Base-by-base conservation (phyloP, 495 filamentous ascomycete genomes). In the Aspergillus steynii region DNA sequence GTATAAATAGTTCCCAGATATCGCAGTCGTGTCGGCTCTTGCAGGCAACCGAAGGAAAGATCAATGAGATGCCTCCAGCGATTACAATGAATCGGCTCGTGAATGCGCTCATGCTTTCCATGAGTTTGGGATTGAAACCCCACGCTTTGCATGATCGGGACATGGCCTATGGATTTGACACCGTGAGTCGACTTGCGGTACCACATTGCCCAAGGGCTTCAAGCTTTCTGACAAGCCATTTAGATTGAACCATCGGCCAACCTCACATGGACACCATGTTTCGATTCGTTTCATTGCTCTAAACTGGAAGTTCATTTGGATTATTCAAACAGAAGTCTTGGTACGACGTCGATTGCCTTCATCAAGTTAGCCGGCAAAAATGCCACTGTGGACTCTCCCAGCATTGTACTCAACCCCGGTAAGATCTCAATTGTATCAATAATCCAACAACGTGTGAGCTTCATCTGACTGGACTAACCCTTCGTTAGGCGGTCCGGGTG, bases 401-500 rank as follows among this genome's bases (percentile, higher is more conserved):
- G 64, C 50, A 53, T 69, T 50, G 50, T 62, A 20, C 26, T 63
- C 49, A 66, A 54, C 57, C 34, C 63, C 45, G 61, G 62, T 67
- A 61, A 62, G 49, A 50, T 46, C 25, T 59, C 49, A 37, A 29
- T 46, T 34, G 31, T 42, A 37, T 53, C 29, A 52, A 53, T 52
- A 6, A 25, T 26, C 8, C 14, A 51, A 51, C 25, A n/a, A 8
- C 37, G 56, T 59, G 9, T 52, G 37, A 37, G 3, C 15, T 53
- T 20, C 20, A 20, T 20, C 20, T 20, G 20, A 20, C 20, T 20
- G 20, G 20, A 20, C 20, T 20, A 20, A 20, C 20, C 20, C 20
- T 20, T 50, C 53, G 42, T 29, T 55, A 69, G 80, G 80, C 28
- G 79, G 80, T 2, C 79, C 80, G 5, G 79, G 80, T 25, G 76